A percentile compares a stretch with the other conserved stretches of the same genome.
phyloP scores from a whole-genome alignment of 2,329 filamentous ascomycete species.

The Xylaria sp. region DNA sequence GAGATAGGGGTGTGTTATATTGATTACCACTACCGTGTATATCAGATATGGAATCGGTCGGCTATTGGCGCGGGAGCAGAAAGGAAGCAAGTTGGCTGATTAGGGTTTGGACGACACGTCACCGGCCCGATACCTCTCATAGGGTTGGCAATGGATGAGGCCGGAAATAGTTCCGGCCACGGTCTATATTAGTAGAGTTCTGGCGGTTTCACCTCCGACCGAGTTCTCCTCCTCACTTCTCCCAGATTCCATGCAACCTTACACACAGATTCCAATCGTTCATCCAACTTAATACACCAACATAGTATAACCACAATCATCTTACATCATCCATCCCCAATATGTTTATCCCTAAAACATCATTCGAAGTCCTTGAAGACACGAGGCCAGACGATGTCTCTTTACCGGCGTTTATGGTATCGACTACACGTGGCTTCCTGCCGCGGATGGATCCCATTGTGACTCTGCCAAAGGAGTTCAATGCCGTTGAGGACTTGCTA shows the following conservation, averaged over 20 bases:
- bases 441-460: conserved; percentile 72
- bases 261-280: neutral
- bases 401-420: conserved; percentile 81
- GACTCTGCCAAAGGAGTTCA: conserved; percentile 77
- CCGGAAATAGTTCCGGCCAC: conserved; percentile 52
- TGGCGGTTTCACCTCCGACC: conserved; percentile 34
- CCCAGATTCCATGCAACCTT: conserved; percentile 12
- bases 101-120: conserved; percentile 17
- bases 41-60: conserved; percentile 12
- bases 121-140: conserved; percentile 37
- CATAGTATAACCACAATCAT: neutral
- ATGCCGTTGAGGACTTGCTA: conserved; percentile 68
- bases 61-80: neutral
- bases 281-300: neutral
- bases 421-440: conserved; percentile 77
- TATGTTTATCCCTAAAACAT: conserved; percentile 46
- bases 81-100: conserved; percentile 18
- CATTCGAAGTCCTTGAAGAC: conserved; percentile 72
- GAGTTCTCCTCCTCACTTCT: conserved; percentile 13
- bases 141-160: conserved; percentile 38
- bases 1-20: neutral
- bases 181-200: conserved; percentile 44
- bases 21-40: neutral
- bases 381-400: conserved; percentile 69
- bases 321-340: conserved; percentile 16